phyloP scores from a whole-genome alignment of 768 basidiomycete species.

The Hygrophoropsis aurantiaca region DNA sequence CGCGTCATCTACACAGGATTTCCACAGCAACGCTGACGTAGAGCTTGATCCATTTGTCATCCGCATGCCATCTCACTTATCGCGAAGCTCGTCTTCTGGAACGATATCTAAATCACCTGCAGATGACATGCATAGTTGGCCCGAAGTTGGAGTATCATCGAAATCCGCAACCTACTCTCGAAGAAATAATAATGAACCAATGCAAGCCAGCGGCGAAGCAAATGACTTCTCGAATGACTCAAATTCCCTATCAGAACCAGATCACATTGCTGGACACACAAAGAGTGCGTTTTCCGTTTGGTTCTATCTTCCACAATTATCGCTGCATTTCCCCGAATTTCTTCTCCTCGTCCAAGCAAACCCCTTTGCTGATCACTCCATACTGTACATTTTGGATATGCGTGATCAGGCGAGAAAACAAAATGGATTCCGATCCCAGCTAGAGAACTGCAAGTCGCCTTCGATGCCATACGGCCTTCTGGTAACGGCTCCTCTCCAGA shows the following conservation, averaged over 20 bases:
- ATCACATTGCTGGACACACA: conserved; percentile 30
- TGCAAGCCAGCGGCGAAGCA: neutral
- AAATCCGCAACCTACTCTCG: conserved; percentile 10
- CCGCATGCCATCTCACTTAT: conserved; percentile 33
- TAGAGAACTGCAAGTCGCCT: conserved; percentile 53
- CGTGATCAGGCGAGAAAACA: conserved; percentile 47
- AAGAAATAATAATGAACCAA: conserved; percentile 3
- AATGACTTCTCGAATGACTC: neutral
- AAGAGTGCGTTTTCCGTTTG: conserved; percentile 35
- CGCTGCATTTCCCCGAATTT: too few species aligned
- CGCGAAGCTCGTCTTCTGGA: conserved; percentile 26
- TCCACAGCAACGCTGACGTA: conserved; percentile 17
- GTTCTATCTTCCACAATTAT: too few species aligned
- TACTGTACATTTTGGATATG: conserved; percentile 4
- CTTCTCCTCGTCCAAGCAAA: neutral
- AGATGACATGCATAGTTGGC: conserved; percentile 43
- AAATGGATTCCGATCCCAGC: conserved; percentile 65
- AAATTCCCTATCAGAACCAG: conserved; percentile 18
- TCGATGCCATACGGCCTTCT: conserved; percentile 33
- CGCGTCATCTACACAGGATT: neutral
- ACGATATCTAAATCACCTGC: conserved; percentile 21
- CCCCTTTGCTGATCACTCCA: conserved; percentile 12
- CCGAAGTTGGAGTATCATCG: conserved; percentile 38
- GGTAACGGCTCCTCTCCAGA: neutral
- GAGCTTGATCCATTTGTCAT: conserved; percentile 48